A percentile compares a stretch with the other conserved stretches of the same genome.
Evolutionary conservation across 208 protist genomes (phyloP).

Genomic region (Acanthamoeba triangularis): DNA sequence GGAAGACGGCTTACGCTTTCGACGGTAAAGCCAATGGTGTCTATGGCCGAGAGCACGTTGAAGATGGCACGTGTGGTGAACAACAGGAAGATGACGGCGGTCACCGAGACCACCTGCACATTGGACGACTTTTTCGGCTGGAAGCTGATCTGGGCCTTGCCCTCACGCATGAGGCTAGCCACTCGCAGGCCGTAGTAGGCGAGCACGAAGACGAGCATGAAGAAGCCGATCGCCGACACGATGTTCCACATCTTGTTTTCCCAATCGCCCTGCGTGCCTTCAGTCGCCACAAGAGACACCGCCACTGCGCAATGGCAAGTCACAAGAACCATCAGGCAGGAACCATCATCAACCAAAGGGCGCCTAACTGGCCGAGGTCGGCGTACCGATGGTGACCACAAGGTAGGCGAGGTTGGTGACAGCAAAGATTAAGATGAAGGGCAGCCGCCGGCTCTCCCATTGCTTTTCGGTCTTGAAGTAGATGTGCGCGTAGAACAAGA

Average conservation of each 20-base stretch:
- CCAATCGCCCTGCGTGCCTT: background rate
- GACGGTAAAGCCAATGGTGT: background rate
- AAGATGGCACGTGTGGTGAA: conserved; percentile 17
- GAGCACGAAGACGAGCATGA: conserved; percentile 11
- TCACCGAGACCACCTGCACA: conserved; percentile 33
- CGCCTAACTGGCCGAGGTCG: no score
- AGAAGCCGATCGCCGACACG: conserved; percentile 51
- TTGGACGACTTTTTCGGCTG: conserved; percentile 27
- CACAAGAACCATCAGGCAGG: no score
- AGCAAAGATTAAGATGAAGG: background rate
- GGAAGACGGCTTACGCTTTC: conserved; percentile 20
- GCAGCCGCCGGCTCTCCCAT: background rate
- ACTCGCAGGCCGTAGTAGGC: conserved; percentile 32
- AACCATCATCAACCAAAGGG: no score
- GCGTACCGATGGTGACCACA: conserved; percentile 40
- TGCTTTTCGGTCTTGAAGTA: conserved; percentile 39
- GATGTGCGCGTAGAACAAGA: conserved; percentile 65
- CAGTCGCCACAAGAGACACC: background rate
- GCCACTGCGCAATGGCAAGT: background rate
- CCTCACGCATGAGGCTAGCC: background rate
- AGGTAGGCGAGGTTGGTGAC: conserved; percentile 44
- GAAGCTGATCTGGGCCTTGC: conserved; percentile 26
- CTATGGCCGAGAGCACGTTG: conserved; percentile 40
- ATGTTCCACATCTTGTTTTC: conserved; percentile 48
- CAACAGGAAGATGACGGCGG: conserved; percentile 32